Base-by-base conservation (phyloP, 2,329 filamentous ascomycete species). In the Corinectria fuckeliana region DNA sequence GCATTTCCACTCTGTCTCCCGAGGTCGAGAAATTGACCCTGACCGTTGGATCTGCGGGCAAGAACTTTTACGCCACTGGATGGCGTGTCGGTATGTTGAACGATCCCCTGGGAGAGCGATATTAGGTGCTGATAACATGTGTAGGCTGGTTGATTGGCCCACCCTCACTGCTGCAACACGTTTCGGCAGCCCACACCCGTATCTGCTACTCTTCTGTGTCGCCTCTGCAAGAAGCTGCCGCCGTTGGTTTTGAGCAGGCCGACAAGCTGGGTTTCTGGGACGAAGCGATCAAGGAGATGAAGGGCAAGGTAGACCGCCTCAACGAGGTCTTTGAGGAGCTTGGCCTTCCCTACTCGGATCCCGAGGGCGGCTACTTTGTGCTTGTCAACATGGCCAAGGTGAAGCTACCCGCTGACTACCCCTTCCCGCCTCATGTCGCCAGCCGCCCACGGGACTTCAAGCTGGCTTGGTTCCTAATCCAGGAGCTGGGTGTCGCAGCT, bases 51-150 rank as follows among this genome's bases (percentile, higher is more conserved):
- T 97, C 93, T 0, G 95, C 93, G 1, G 95, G 95, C 69, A 99
- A 99, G 85, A 96, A 95, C 81, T 99, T 99, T 78, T 98, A 98
- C 73, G 92, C 92, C 56, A 99, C 95, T 0, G 95, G 95, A 47
- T 99, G 95, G 95, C 89, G 95, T 58, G 93, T 98, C 4, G 86
- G 81, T 80, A 68, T 16, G 80, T 72, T 18, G 3, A 47, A 23
- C 6, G 10, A 11, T 2, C 10, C 25, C 7, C 9, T n/a, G 6
- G 10, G 4, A 20, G 4, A 23, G 44, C 13, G 23, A 2, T 1
- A 13, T 18, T 25, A 25, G 42, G 4, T 18, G 3, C 52, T 69
- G 5, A 69, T 30, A 34, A 16, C 26, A 9, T 21, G 1, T 21
- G 21, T 21, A 67, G 91, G 95, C 55, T 99, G 94, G 88, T 82